Evolutionary conservation across 257 asterid genomes (phyloP), one percentile per base, ranked within the genome.

Genomic region (Rehmannia glutinosa): DNA sequence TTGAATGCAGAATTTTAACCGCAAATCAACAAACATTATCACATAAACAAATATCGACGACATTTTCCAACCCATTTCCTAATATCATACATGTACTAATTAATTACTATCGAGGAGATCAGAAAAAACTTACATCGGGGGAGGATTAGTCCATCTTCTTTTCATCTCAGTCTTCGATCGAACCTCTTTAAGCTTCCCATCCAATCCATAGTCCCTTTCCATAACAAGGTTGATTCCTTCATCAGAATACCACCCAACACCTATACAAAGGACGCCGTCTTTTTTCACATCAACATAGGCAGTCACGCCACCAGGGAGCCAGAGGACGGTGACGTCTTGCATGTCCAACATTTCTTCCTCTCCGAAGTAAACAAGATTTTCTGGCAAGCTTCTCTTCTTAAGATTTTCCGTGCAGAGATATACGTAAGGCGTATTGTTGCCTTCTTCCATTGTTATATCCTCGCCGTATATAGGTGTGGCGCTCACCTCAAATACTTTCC

Each of bases 401-500:
- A 94, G 86, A 73, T 71, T 85, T 70, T 94, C 97, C 0, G 77
- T 91, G 82, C 99, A 94, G 41, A 94, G 87, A 71, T 91, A 91
- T 21, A 91, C 96, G 2, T 82, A 87, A 0, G 95, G 89, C 10
- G 71, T 20, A 7, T 50, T 66, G 17, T 30, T 56, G 23, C 64
- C 69, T 72, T 84, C 95, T 60, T 78, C 90, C 0, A 66, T 53
- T 25, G 61, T 21, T 16, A 30, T 65, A 27, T 85, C 92, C 56
- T 88, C 96, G 5, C 81, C 77, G 5, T 87, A 87, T 68, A 91
- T 77, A 1, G 98, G 99, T 21, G 90, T 86, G 30, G 96, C 95
- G n/a, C 97, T 94, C 68, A 91, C 76, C 83, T 94, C 99, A 73
- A 94, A 91, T 43, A 91, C 99, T 77, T 94, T 94, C 97, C 97